Evolutionary conservation across 2,329 filamentous ascomycete genomes (phyloP).

Genomic region (Talaromyces verruculosus): DNA sequence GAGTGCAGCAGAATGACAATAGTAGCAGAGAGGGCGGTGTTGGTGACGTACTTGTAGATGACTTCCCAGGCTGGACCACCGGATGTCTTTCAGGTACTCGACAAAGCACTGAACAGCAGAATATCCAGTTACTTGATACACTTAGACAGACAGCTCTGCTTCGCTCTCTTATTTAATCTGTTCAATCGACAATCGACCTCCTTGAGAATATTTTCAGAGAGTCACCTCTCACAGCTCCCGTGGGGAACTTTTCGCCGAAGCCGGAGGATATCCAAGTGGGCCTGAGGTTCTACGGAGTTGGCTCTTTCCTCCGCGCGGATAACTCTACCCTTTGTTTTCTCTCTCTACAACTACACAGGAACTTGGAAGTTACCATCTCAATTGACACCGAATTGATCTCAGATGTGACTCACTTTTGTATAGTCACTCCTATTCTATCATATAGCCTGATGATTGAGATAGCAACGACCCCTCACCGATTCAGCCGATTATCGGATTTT

Average conservation of each 20-base stretch:
- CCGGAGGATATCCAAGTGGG: neutral
- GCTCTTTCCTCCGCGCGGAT: conserved; percentile 8
- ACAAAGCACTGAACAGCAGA: neutral
- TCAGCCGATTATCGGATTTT: conserved; percentile 11
- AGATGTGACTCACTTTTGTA: neutral
- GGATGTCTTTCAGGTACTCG: neutral
- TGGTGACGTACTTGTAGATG: conserved; percentile 1
- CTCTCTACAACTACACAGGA: neutral
- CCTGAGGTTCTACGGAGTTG: conserved; percentile 6
- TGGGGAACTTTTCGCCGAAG: conserved; percentile 14
- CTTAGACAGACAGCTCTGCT: neutral
- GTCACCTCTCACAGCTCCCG: conserved; percentile 1
- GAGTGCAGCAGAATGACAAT: neutral
- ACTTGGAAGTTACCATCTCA: neutral
- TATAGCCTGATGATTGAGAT: neutral
- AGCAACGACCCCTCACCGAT: neutral
- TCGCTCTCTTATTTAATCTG: neutral
- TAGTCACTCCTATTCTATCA: neutral
- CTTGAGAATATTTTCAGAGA: neutral
- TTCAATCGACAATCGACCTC: neutral
- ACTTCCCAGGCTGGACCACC: neutral
- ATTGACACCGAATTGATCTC: neutral
- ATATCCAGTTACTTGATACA: neutral
- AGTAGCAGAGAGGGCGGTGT: neutral
- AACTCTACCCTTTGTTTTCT: neutral